Evolutionary conservation across 441 rosid genomes (phyloP).

Genomic region (Iberis amara): DNA sequence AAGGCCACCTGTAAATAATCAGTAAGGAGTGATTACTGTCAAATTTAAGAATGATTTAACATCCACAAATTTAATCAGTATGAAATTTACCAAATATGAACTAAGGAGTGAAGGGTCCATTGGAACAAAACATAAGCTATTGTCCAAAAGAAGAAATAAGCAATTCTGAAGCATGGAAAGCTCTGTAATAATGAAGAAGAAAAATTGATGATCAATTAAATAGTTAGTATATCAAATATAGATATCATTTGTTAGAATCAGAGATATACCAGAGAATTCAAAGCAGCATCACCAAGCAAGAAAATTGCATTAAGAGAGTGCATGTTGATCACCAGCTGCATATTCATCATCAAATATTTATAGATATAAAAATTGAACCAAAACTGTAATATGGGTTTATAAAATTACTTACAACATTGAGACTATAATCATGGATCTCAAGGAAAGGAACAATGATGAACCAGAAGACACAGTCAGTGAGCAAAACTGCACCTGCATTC

Average conservation of each 20-base stretch:
- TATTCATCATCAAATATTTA: not conserved
- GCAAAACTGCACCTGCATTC: slow-evolving; percentile 96
- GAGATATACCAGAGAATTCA: slow-evolving; percentile 70
- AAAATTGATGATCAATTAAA: not conserved
- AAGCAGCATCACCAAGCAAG: slow-evolving; percentile 71
- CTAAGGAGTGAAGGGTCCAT: slow-evolving; percentile 69
- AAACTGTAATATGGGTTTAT: not conserved
- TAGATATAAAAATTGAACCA: not conserved
- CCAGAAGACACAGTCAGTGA: slow-evolving; percentile 94
- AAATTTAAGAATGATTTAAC: too few relatives aligned
- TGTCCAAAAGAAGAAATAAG: slow-evolving; percentile 90
- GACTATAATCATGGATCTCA: slow-evolving; percentile 60
- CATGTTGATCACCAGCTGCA: slow-evolving; percentile 76
- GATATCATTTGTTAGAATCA: not conserved
- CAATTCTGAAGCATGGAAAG: slow-evolving; percentile 83
- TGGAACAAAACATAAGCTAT: slow-evolving; percentile 68
- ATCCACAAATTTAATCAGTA: too few relatives aligned
- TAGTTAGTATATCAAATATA: not conserved
- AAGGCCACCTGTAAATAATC: slow-evolving; percentile 83
- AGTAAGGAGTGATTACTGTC: not conserved
- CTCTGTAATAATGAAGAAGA: slow-evolving; percentile 41
- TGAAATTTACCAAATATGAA: slow-evolving; percentile 55
- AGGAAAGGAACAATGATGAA: slow-evolving; percentile 92
- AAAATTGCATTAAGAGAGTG: slow-evolving; percentile 77
- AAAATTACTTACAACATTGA: slow-evolving; percentile 59